phyloP scores from a whole-genome alignment of 768 basidiomycete genomes.

The Lactarius quietus region DNA sequence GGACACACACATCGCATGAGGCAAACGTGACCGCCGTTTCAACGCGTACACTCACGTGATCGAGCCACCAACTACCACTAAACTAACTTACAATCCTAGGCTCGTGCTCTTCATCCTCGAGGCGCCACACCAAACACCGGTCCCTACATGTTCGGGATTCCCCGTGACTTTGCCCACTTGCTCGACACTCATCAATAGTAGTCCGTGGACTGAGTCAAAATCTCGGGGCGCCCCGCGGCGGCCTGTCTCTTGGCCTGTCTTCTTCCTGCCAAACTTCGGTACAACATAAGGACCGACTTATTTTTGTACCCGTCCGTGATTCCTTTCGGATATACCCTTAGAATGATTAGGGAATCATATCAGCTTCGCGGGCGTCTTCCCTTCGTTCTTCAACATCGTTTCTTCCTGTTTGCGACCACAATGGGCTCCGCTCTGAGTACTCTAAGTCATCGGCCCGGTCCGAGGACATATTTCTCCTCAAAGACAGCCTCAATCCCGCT shows the following conservation, averaged over 20 bases:
- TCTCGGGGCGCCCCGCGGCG: neutral
- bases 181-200: neutral
- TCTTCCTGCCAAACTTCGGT: neutral
- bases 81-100: neutral
- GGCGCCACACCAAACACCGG: neutral
- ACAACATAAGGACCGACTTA: neutral
- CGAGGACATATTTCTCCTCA: conserved; percentile 27
- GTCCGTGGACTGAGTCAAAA: neutral
- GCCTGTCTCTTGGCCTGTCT: too few species aligned
- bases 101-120: neutral
- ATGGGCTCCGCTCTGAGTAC: conserved; percentile 8
- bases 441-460: neutral
- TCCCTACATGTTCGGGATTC: neutral
- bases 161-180: neutral
- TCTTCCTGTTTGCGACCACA: neutral
- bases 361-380: neutral
- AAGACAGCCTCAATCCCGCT: conserved; percentile 25
- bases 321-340: neutral
- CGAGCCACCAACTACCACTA: neutral
- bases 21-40: conserved; percentile 11
- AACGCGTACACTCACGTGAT: conserved; percentile 28
- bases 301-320: neutral
- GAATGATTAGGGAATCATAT: neutral
- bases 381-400: neutral
- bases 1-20: conserved; percentile 2